Evolutionary conservation across 129 eudicot species (phyloP), one percentile per base, ranked within the genome.

Genomic region (Artemisia annua): DNA sequence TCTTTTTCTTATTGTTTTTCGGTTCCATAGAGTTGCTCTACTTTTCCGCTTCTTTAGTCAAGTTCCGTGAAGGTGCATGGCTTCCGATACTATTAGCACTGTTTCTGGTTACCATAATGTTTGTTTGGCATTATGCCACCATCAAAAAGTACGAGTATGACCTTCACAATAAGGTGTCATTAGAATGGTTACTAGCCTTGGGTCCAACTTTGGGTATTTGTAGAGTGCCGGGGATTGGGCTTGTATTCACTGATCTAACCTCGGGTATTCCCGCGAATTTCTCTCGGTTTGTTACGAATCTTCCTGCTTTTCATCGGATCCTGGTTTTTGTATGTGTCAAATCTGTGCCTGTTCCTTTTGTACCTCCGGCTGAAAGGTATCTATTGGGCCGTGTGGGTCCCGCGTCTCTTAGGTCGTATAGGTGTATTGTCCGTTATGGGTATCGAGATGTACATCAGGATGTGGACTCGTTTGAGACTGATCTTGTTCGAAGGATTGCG

Each of bases 371-470:
- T 5, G 97, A 91, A 78, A 78, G 96, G 63, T 91, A 88, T 53
- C 83, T 91, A 11, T 74, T 88, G 5, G 96, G 97, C 17, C 92
- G 97, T 1, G 96, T 91, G 52, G 97, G 97, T 22, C 97, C 97
- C 11, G 43, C 82, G 0, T 71, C 85, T 61, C 96, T 79, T 76
- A 88, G 97, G n/a, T 79, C 96, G 10, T 91, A 91, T 66, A 77
- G 97, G 81, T 91, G 97, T 73, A 91, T 91, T 14, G 85, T 88
- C 26, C 97, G 97, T 2, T 91, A 91, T 20, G 97, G 97, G 46
- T 91, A 91, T 81, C 93, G 93, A 7, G 97, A 91, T 10, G 93
- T 86, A 18, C 97, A 91, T 80, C 96, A 88, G 77, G 97, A 91
- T 56, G 87, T 88, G 9, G 92, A 88, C 69, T 88, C 96, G 7